A percentile compares a stretch with the other conserved stretches of the same genome.
phyloP scores from a whole-genome alignment of 1,284 basidiomycete genomes.

The Marasmius fiardii region DNA sequence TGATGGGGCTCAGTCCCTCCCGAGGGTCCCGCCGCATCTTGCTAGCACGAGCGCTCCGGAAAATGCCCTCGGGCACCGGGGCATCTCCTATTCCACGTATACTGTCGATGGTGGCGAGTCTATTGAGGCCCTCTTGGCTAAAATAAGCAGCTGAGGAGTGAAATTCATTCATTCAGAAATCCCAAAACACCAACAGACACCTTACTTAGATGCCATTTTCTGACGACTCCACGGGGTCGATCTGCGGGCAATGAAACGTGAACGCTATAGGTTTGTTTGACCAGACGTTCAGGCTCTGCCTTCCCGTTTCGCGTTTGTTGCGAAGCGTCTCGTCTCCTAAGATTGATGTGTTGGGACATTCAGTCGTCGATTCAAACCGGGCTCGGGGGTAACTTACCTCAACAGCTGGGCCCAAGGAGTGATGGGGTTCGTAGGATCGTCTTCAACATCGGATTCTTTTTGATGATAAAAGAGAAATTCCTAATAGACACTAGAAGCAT shows the following conservation, averaged over 20 bases:
- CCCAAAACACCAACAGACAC: conserved; percentile 17
- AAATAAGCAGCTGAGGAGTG: conserved; percentile 67
- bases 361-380: background rate
- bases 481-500: conserved; percentile 33
- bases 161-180: conserved; percentile 3
- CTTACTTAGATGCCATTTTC: conserved; percentile 83
- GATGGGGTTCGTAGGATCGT: conserved; percentile 60
- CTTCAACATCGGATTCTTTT: conserved; percentile 64
- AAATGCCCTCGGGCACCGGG: conserved; percentile 68
- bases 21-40: conserved; percentile 58
- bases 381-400: conserved; percentile 36
- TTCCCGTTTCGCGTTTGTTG: conserved; percentile 29
- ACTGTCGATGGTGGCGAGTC: conserved; percentile 62
- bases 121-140: conserved; percentile 68
- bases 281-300: conserved; percentile 54
- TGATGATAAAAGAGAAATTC: conserved; percentile 83
- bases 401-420: conserved; percentile 76
- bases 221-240: conserved; percentile 53
- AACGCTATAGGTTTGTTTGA: conserved; percentile 84
- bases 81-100: conserved; percentile 62
- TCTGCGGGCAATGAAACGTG: conserved; percentile 70
- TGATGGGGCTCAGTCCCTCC: conserved; percentile 13
- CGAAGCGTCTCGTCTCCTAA: conserved; percentile 14
- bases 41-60: conserved; percentile 68
- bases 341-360: background rate